Evolutionary conservation across 164 flowering plant species (phyloP).

Genomic region (Hamamelis virginiana): DNA sequence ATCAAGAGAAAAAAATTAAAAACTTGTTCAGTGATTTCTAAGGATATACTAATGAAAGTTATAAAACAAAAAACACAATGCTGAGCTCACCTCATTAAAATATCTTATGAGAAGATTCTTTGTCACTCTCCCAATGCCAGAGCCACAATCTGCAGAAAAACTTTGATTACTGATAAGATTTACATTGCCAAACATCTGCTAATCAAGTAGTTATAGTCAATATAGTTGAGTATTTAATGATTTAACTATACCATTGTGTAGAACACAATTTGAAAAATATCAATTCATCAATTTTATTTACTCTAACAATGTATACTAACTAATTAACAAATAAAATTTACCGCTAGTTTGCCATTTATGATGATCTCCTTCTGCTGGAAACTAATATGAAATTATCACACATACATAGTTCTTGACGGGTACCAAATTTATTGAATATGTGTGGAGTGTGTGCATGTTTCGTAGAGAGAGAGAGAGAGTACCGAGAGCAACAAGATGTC

Average conservation of each 20-base stretch:
- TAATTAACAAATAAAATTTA: too few relatives aligned
- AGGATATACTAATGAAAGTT: not conserved
- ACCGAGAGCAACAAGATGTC: constrained; percentile 80
- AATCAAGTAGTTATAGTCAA: not conserved
- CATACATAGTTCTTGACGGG: not conserved
- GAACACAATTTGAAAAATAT: too few relatives aligned
- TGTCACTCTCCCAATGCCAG: constrained; percentile 93
- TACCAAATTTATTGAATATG: not conserved
- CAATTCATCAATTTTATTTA: too few relatives aligned
- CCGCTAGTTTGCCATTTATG: too few relatives aligned
- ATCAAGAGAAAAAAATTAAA: not conserved
- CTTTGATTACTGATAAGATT: constrained; percentile 2
- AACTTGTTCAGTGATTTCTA: not conserved
- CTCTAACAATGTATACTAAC: too few relatives aligned
- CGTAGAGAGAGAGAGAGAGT: constrained; percentile 15
- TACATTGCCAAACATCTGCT: not conserved
- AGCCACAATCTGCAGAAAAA: constrained; percentile 84
- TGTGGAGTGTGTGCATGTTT: not conserved
- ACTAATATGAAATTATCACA: too few relatives aligned
- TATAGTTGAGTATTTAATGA: not conserved
- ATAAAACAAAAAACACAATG: constrained; percentile 3
- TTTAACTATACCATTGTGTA: not conserved
- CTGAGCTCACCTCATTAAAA: constrained; percentile 69
- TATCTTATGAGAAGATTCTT: constrained; percentile 83
- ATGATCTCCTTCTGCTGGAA: too few relatives aligned